A percentile compares a stretch with the other conserved stretches of the same genome.
Conservation (phyloP, 192 early-diverging fungal species). For the Irineochytrium annulatum region DNA sequence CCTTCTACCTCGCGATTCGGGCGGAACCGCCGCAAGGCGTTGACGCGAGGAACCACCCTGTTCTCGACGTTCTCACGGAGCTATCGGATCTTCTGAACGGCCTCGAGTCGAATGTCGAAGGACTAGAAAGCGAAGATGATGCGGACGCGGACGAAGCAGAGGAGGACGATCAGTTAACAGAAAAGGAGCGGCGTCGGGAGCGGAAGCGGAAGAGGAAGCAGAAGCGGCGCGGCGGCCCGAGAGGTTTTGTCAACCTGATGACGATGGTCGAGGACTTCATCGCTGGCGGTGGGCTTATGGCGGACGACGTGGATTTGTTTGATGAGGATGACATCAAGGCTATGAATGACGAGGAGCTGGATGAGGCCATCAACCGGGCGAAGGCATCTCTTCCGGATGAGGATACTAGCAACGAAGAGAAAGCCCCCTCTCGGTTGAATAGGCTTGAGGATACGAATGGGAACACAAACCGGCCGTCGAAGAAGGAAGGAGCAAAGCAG, state of each 20-base stretch:
- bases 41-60: slow-evolving; percentile 73
- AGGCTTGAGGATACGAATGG: too few species aligned
- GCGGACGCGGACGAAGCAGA: slow-evolving; percentile 17
- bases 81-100: slow-evolving; percentile 68
- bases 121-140: slow-evolving; percentile 25
- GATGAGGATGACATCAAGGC: slow-evolving; percentile 23
- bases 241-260: not conserved
- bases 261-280: not conserved
- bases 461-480: too few species aligned
- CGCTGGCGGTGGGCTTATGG: not conserved
- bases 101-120: slow-evolving; percentile 59
- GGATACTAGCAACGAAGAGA: too few species aligned
- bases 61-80: slow-evolving; percentile 73
- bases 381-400: too few species aligned
- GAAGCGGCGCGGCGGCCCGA: not conserved
- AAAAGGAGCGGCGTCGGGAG: slow-evolving; percentile 4
- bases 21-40: slow-evolving; percentile 51
- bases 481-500: too few species aligned
- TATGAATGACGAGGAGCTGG: slow-evolving; percentile 5
- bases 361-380: too few species aligned
- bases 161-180: slow-evolving; percentile 1
- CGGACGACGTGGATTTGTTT: not conserved
- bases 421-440: too few species aligned
- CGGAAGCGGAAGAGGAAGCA: slow-evolving; percentile 1
- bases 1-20: slow-evolving; percentile 74